These are phyloP conservation scores for Wickerhamomyces sp. DNA, from an alignment of 1,139 yeast species.

Conservation along the genomic window DNA sequence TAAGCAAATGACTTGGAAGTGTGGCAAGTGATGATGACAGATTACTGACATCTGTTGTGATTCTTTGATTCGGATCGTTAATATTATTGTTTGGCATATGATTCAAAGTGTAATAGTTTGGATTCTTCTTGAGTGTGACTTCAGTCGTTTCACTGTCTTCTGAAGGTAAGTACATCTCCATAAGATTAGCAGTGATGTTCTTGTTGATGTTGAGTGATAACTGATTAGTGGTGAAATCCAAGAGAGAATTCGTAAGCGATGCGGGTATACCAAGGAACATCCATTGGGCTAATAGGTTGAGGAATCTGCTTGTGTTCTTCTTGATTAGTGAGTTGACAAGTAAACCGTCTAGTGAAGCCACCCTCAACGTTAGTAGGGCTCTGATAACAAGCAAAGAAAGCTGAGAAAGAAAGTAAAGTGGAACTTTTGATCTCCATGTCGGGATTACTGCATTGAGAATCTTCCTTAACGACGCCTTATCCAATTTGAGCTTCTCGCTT, in stretches of 20 bases:
- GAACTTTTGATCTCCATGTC: slow-evolving; percentile 34
- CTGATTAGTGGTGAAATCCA: slow-evolving; percentile 66
- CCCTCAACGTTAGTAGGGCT: slow-evolving; percentile 73
- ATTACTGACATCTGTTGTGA: slow-evolving; percentile 73
- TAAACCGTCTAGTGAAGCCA: slow-evolving; percentile 83
- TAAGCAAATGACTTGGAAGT: slow-evolving; percentile 81
- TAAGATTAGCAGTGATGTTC: slow-evolving; percentile 58
- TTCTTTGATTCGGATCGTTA: slow-evolving; percentile 77
- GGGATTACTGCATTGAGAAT: slow-evolving; percentile 16
- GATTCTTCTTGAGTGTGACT: slow-evolving; percentile 27
- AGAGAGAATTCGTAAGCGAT: slow-evolving; percentile 67
- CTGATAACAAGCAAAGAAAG: slow-evolving; percentile 57
- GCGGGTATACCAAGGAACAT: slow-evolving; percentile 86
- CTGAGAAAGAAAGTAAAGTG: slow-evolving; percentile 49
- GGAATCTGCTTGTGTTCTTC: slow-evolving; percentile 60
- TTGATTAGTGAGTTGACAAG: slow-evolving; percentile 79
- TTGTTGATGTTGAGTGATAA: slow-evolving; percentile 63
- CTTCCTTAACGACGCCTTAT: slow-evolving; percentile 30
- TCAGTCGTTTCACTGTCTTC: slow-evolving; percentile 26
- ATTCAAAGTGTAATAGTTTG: slow-evolving; percentile 48
- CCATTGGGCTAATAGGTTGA: slow-evolving; percentile 68
- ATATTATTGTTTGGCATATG: slow-evolving; percentile 54
- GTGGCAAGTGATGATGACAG: slow-evolving; percentile 68
- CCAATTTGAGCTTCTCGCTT: slow-evolving; percentile 27
- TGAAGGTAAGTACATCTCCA: slow-evolving; percentile 66